Evolutionary conservation across 2,329 filamentous ascomycete species (phyloP).

Genomic region (Aspergillus glaucus): DNA sequence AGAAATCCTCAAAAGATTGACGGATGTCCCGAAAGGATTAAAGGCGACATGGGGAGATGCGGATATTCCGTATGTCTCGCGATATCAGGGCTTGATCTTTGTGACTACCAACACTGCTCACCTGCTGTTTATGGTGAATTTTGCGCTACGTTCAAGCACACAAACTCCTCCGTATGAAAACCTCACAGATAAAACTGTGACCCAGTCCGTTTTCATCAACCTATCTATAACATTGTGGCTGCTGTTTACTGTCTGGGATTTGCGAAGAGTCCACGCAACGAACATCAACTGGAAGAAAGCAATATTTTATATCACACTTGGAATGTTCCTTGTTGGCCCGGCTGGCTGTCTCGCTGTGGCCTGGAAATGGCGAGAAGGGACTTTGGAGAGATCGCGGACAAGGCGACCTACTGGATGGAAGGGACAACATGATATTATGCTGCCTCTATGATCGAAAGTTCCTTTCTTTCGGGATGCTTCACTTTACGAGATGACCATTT

Average conservation of each 20-base stretch:
- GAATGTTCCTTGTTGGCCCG: background rate
- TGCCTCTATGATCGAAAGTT: no score
- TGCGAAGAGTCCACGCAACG: constrained; percentile 5
- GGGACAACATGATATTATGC: no score
- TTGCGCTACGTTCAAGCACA: background rate
- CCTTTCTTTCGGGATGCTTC: no score
- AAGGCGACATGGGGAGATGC: background rate
- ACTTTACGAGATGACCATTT: no score
- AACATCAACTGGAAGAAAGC: background rate
- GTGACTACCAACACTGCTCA: background rate
- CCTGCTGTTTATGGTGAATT: background rate
- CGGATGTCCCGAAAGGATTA: background rate
- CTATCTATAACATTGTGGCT: constrained; percentile 5
- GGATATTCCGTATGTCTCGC: constrained; percentile 5
- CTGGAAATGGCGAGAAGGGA: background rate
- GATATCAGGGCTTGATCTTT: background rate
- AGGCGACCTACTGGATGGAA: background rate
- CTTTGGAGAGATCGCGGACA: background rate
- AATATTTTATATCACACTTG: background rate
- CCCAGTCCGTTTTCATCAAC: background rate
- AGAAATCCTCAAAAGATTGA: background rate
- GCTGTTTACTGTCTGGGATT: constrained; percentile 8
- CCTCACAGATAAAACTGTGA: background rate
- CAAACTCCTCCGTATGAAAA: background rate
- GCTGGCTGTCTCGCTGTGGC: background rate